Percentiles rank a stretch among this genome's conserved stretches.
Conservation (phyloP, 2,329 filamentous ascomycete genomes). For the Sporothrix brunneoviolacea region DNA sequence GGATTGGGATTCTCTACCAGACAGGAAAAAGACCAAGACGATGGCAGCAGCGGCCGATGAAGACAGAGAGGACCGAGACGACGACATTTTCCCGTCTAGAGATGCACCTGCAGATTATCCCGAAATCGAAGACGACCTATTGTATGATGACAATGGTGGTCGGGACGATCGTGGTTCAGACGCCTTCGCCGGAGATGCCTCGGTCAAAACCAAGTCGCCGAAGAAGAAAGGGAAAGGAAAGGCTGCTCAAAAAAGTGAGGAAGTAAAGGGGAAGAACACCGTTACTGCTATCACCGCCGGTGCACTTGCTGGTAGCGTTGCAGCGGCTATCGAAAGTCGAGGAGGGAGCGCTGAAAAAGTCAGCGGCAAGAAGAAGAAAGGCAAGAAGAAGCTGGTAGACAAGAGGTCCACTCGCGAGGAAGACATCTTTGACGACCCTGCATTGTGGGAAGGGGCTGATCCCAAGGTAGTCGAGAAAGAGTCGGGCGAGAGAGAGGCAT, state of each 20-base stretch:
- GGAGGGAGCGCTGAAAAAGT: conserved; percentile 23
- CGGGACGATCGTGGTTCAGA: too few species aligned
- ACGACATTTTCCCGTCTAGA: background rate
- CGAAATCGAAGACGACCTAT: background rate
- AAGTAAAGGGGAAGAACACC: background rate
- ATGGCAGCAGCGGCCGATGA: background rate
- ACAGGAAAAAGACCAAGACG: conserved; percentile 8
- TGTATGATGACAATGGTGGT: background rate
- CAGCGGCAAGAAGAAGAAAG: conserved; percentile 20
- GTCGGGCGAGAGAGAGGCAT: background rate
- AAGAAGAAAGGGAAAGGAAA: conserved; percentile 8
- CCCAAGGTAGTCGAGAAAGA: conserved; percentile 26
- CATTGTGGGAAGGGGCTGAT: conserved; percentile 38
- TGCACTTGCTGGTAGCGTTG: background rate
- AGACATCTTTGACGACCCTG: conserved; percentile 39
- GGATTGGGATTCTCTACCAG: conserved; percentile 14
- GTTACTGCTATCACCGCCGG: background rate
- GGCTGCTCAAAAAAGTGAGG: background rate
- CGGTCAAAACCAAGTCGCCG: background rate
- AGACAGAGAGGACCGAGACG: background rate
- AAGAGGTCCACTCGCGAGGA: conserved; percentile 33
- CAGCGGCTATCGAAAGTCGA: background rate
- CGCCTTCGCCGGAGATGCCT: background rate
- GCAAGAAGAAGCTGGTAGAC: conserved; percentile 33
- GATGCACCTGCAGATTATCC: background rate